A percentile compares a stretch with the other conserved stretches of the same genome.
Conservation (phyloP, 805 yeast genomes). For the Yarrowia sp. region DNA sequence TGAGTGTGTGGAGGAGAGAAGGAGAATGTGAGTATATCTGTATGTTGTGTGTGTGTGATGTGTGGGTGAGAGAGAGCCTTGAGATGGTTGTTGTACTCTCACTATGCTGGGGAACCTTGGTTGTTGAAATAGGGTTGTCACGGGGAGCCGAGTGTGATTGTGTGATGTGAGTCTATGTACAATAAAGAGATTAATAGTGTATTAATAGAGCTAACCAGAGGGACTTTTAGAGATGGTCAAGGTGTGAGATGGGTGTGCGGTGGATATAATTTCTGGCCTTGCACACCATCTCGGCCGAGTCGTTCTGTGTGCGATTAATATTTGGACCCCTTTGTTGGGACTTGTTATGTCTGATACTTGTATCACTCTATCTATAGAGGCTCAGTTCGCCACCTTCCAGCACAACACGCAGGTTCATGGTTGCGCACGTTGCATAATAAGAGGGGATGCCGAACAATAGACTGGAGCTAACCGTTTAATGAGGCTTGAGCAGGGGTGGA, state of each 20-base stretch:
- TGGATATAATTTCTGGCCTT: too few species aligned
- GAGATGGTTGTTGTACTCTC: too few species aligned
- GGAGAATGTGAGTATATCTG: neutral
- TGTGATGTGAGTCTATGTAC: slow-evolving; percentile 30
- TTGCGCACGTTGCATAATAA: slow-evolving; percentile 33
- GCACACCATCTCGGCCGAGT: too few species aligned
- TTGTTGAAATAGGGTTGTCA: slow-evolving; percentile 36
- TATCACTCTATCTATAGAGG: too few species aligned
- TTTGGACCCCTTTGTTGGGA: too few species aligned
- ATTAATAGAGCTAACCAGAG: slow-evolving; percentile 9
- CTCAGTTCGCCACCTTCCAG: slow-evolving; percentile 8
- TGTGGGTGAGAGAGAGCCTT: too few species aligned
- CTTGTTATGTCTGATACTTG: too few species aligned
- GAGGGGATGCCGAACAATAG: slow-evolving; percentile 30
- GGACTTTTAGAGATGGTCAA: too few species aligned
- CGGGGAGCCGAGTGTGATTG: slow-evolving; percentile 35
- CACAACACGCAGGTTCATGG: slow-evolving; percentile 32
- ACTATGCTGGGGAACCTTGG: slow-evolving; percentile 24
- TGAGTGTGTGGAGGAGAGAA: too few species aligned
- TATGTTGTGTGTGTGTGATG: neutral
- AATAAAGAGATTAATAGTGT: slow-evolving; percentile 15
- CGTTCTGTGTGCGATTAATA: too few species aligned
- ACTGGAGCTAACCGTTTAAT: slow-evolving; percentile 20
- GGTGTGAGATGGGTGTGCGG: too few species aligned
- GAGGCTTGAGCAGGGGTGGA: neutral